Percentiles rank a stretch among this genome's conserved stretches.
phyloP scores from a whole-genome alignment of 176 grass and related monocot species.

The Oryza nivara region DNA sequence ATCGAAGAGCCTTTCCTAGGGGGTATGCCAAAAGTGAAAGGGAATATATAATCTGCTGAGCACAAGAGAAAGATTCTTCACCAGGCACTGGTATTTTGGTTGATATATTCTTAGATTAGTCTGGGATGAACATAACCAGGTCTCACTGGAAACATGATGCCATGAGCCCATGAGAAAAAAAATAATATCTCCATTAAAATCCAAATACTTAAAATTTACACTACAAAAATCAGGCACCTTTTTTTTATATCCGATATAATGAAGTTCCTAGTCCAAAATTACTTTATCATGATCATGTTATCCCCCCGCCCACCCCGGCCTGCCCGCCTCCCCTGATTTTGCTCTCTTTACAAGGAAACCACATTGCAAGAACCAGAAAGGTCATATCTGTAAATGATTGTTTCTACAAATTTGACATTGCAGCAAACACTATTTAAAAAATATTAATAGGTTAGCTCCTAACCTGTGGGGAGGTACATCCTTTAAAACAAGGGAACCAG shows the following conservation, averaged over 20 bases:
- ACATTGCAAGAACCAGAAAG: neutral
- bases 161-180: neutral
- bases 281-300: neutral
- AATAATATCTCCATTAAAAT: neutral
- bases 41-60: neutral
- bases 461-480: slow-evolving; percentile 97
- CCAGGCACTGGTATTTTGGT: neutral
- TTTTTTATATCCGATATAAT: neutral
- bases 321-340: neutral
- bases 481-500: slow-evolving; percentile 95
- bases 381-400: neutral
- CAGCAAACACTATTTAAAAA: neutral
- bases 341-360: slow-evolving; percentile 7
- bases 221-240: neutral
- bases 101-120: neutral
- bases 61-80: neutral
- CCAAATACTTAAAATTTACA: neutral
- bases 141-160: neutral
- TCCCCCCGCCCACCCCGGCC: too few species aligned
- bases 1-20: neutral
- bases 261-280: slow-evolving; percentile 8
- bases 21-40: neutral
- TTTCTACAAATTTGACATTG: slow-evolving; percentile 5
- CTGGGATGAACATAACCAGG: neutral
- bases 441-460: slow-evolving; percentile 15